A percentile compares a stretch with the other conserved stretches of the same genome.
These are phyloP conservation scores for Phialophora expanda DNA, from an alignment of 2,329 filamentous ascomycete species.

Conservation along the genomic window DNA sequence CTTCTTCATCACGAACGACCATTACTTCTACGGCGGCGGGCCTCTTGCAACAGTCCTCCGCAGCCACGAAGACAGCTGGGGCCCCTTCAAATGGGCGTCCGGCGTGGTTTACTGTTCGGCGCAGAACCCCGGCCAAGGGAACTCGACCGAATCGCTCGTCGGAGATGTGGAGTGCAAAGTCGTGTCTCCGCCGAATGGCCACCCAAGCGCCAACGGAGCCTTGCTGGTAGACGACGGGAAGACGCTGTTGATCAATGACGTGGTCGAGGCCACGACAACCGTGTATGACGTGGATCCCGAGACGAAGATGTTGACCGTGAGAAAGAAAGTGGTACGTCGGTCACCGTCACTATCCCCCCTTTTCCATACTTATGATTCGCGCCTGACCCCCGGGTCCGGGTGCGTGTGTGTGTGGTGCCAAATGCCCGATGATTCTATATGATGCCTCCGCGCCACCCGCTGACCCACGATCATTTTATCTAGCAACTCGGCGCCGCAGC, in stretches of 20 bases:
- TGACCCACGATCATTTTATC: not conserved
- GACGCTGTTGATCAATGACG: slow-evolving; percentile 29
- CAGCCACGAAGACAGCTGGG: slow-evolving; percentile 26
- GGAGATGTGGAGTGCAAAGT: slow-evolving; percentile 25
- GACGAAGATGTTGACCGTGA: slow-evolving; percentile 25
- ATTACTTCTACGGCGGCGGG: slow-evolving; percentile 29
- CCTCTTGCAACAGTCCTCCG: slow-evolving; percentile 23
- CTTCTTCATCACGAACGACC: slow-evolving; percentile 36
- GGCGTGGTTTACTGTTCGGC: slow-evolving; percentile 29
- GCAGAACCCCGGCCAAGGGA: not conserved
- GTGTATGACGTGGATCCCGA: slow-evolving; percentile 30
- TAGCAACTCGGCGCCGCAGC: slow-evolving; percentile 28
- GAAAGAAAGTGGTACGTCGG: slow-evolving; percentile 27
- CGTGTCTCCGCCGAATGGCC: slow-evolving; percentile 25
- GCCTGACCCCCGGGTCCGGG: no score
- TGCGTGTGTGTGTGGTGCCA: no score
- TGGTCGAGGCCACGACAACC: slow-evolving; percentile 29
- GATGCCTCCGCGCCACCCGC: not conserved
- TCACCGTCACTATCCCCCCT: not conserved
- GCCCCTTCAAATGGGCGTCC: slow-evolving; percentile 30
- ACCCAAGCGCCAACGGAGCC: slow-evolving; percentile 31
- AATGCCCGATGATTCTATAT: no score
- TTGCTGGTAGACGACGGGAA: slow-evolving; percentile 31
- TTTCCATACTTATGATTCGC: not conserved
- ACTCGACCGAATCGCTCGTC: not conserved